Conservation (phyloP, 2,329 filamentous ascomycete genomes). For the Annulohypoxylon truncatum region DNA sequence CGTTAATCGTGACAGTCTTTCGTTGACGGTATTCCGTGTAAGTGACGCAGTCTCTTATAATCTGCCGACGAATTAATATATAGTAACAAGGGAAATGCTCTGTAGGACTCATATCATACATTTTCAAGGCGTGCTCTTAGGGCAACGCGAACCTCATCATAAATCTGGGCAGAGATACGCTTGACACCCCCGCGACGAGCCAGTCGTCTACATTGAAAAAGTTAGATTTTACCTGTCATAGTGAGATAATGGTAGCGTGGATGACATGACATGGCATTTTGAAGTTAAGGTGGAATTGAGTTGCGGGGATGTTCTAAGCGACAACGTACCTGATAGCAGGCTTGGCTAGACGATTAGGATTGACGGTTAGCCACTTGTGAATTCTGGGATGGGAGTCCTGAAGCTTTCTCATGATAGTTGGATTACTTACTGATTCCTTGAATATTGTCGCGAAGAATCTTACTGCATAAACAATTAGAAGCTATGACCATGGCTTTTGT, state of each 20-base stretch:
- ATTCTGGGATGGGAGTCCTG: neutral
- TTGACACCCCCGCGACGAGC: slow-evolving; percentile 83
- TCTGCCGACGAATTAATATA: slow-evolving; percentile 52
- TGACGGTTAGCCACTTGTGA: slow-evolving; percentile 33
- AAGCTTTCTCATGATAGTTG: neutral
- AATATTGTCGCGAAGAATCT: slow-evolving; percentile 51
- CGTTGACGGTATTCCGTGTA: slow-evolving; percentile 65
- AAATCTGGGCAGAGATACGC: slow-evolving; percentile 73
- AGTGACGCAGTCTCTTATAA: slow-evolving; percentile 61
- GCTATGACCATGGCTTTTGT: neutral
- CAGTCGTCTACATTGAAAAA: slow-evolving; percentile 64
- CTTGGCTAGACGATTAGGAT: slow-evolving; percentile 57
- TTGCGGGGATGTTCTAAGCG: slow-evolving; percentile 7
- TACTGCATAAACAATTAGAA: slow-evolving; percentile 40
- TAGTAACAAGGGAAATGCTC: slow-evolving; percentile 21
- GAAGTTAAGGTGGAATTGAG: slow-evolving; percentile 1
- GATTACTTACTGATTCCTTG: slow-evolving; percentile 48
- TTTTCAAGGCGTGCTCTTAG: slow-evolving; percentile 62
- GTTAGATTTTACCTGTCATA: slow-evolving; percentile 18
- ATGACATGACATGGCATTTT: neutral
- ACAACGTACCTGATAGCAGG: slow-evolving; percentile 62
- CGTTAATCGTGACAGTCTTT: slow-evolving; percentile 72
- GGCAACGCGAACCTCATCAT: slow-evolving; percentile 67
- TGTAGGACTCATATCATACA: slow-evolving; percentile 52
- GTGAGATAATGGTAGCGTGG: slow-evolving; percentile 10